Percentiles rank a stretch among this genome's conserved stretches.
These are phyloP conservation scores for Chloris gayana DNA, from an alignment of 176 grass and related monocot genomes.

Conservation along the genomic window DNA sequence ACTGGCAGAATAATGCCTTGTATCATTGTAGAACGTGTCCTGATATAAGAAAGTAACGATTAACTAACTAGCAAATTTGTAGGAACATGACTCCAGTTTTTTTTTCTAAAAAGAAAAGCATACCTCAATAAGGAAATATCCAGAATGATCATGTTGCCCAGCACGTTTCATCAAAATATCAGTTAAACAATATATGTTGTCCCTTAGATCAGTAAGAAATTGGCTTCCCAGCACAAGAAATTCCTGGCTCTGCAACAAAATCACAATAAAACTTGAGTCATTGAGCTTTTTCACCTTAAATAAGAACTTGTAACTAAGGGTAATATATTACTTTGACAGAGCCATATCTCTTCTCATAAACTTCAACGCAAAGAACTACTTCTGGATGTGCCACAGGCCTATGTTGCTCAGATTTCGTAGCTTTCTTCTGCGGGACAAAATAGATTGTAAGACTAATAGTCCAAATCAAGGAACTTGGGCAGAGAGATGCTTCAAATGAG, in stretches of 20 bases:
- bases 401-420: slow-evolving; percentile 56
- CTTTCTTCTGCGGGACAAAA: slow-evolving; percentile 52
- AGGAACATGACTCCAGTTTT: slow-evolving; percentile 3
- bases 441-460: neutral
- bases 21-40: slow-evolving; percentile 94
- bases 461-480: neutral
- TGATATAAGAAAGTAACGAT: slow-evolving; percentile 44
- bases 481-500: slow-evolving; percentile 33
- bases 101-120: neutral
- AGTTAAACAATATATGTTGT: slow-evolving; percentile 84
- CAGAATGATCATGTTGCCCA: slow-evolving; percentile 56
- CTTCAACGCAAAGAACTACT: slow-evolving; percentile 81
- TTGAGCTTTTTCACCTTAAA: slow-evolving; percentile 32
- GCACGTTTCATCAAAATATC: slow-evolving; percentile 80
- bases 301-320: slow-evolving; percentile 3
- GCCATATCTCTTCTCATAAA: slow-evolving; percentile 63
- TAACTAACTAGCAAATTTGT: neutral
- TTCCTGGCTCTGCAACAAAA: slow-evolving; percentile 77
- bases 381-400: slow-evolving; percentile 72
- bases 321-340: slow-evolving; percentile 47
- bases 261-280: slow-evolving; percentile 5
- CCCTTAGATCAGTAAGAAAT: slow-evolving; percentile 70
- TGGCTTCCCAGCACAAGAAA: slow-evolving; percentile 93
- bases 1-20: slow-evolving; percentile 53
- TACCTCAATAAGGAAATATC: slow-evolving; percentile 96